Percentiles rank a stretch among this genome's conserved stretches.
phyloP scores from a whole-genome alignment of 257 asterid species.

The Ligustrum vulgare region DNA sequence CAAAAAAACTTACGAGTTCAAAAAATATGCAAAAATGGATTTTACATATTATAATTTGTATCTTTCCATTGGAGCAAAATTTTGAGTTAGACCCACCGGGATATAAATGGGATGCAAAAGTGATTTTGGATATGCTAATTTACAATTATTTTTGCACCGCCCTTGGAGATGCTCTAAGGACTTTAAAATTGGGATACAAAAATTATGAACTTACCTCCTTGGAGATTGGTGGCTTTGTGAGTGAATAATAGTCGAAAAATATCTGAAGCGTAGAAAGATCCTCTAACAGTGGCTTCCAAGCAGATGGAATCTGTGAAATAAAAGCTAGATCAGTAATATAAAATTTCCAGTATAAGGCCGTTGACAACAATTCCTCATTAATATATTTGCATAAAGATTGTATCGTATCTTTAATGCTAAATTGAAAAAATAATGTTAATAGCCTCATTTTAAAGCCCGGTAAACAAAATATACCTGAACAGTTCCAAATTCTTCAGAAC shows the following conservation, averaged over 20 bases:
- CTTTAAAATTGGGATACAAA: not conserved
- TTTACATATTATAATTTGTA: too few relatives aligned
- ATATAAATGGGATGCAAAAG: too few relatives aligned
- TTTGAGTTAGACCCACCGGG: too few relatives aligned
- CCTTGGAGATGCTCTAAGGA: not conserved
- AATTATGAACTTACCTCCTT: slow-evolving; percentile 70
- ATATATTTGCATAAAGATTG: not conserved
- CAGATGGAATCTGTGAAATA: slow-evolving; percentile 69
- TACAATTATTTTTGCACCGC: too few relatives aligned
- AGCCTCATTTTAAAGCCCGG: not conserved
- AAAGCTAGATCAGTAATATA: slow-evolving; percentile 21
- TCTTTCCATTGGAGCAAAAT: too few relatives aligned
- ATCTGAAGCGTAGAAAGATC: slow-evolving; percentile 79
- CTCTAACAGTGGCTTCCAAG: slow-evolving; percentile 86
- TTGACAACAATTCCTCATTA: slow-evolving; percentile 4
- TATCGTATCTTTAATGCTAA: not conserved
- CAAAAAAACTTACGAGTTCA: too few relatives aligned
- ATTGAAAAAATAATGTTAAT: not conserved
- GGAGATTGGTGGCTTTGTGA: slow-evolving; percentile 76
- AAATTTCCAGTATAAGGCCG: slow-evolving; percentile 21
- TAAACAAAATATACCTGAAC: slow-evolving; percentile 64
- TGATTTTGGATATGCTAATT: too few relatives aligned
- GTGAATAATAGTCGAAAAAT: slow-evolving; percentile 88
- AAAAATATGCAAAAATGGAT: too few relatives aligned
- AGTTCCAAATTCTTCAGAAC: slow-evolving; percentile 96